A percentile compares a stretch with the other conserved stretches of the same genome.
Conservation (phyloP, 2,329 filamentous ascomycete species). For the Penicillium sp. region DNA sequence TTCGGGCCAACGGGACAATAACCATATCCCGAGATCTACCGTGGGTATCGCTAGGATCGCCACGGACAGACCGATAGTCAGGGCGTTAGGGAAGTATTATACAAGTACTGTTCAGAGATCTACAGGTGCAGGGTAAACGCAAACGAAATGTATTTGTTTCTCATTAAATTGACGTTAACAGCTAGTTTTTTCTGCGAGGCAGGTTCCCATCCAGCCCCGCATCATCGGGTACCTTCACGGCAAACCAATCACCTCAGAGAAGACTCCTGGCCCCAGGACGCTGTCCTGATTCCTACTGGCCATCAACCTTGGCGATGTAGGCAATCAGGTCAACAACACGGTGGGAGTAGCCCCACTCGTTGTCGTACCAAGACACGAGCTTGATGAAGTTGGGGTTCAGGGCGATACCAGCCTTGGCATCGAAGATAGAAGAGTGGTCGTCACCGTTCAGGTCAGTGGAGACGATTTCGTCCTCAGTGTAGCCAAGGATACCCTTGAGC, state of each 20-base stretch:
- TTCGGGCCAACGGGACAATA: too few species aligned
- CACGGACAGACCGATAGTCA: background rate
- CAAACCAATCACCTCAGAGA: conserved; percentile 28
- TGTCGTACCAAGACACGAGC: conserved; percentile 98
- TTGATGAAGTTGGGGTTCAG: conserved; percentile 99
- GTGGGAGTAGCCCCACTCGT: conserved; percentile 99
- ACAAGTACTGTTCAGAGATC: background rate
- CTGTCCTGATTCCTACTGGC: conserved; percentile 43
- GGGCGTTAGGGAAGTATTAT: background rate
- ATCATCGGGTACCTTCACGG: conserved; percentile 5
- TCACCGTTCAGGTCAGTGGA: conserved; percentile 93
- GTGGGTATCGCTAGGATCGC: too few species aligned
- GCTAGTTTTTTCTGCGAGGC: conserved; percentile 18
- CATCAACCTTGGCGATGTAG: conserved; percentile 77
- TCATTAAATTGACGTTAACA: conserved; percentile 29
- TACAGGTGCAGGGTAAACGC: conserved; percentile 7
- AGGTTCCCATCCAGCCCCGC: background rate
- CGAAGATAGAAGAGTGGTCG: conserved; percentile 93
- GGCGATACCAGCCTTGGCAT: conserved; percentile 97
- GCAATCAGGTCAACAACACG: conserved; percentile 78
- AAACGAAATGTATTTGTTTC: conserved; percentile 23
- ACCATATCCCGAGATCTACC: too few species aligned
- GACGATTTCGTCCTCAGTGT: conserved; percentile 97
- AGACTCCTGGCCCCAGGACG: conserved; percentile 33
- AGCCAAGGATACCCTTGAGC: conserved; percentile 87